These are phyloP conservation scores for Fusarium odoratissimum DNA, from an alignment of 2,329 filamentous ascomycete species.

Conservation along the genomic window DNA sequence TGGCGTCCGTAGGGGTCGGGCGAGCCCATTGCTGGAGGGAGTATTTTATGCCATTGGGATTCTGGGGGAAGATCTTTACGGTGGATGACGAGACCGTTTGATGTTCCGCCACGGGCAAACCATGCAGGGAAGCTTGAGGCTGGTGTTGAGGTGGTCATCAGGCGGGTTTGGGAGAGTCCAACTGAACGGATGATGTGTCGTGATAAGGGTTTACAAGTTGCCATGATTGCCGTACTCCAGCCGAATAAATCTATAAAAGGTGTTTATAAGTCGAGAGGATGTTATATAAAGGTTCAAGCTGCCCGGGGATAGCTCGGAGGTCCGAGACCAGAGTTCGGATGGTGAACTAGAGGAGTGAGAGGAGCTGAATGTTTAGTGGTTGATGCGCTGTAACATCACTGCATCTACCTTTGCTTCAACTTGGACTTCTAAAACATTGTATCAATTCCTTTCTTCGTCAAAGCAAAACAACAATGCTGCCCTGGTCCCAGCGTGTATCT, in stretches of 20 bases:
- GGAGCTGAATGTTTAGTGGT: constrained; percentile 14
- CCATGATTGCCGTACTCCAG: not conserved
- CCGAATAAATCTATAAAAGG: not conserved
- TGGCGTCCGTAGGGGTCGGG: constrained; percentile 76
- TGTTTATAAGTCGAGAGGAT: not conserved
- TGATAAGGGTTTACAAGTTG: not conserved
- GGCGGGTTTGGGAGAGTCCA: constrained; percentile 3
- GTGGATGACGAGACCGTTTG: constrained; percentile 69
- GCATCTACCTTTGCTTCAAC: not conserved
- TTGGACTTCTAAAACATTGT: not conserved
- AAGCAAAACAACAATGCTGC: not conserved
- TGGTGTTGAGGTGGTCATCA: constrained; percentile 34
- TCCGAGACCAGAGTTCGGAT: constrained; percentile 7
- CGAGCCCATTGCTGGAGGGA: constrained; percentile 70
- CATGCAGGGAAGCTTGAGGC: constrained; percentile 52
- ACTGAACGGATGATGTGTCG: not conserved
- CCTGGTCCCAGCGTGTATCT: not conserved
- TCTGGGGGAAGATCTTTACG: constrained; percentile 51
- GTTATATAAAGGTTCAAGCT: not conserved
- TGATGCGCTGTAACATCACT: constrained; percentile 4
- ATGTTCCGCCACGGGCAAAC: constrained; percentile 73
- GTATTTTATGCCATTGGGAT: constrained; percentile 59
- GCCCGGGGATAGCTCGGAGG: constrained; percentile 8
- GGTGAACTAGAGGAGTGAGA: not conserved
- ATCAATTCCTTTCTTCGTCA: not conserved